phyloP scores from a whole-genome alignment of 305 asterid genomes.

The Lippia alba region DNA sequence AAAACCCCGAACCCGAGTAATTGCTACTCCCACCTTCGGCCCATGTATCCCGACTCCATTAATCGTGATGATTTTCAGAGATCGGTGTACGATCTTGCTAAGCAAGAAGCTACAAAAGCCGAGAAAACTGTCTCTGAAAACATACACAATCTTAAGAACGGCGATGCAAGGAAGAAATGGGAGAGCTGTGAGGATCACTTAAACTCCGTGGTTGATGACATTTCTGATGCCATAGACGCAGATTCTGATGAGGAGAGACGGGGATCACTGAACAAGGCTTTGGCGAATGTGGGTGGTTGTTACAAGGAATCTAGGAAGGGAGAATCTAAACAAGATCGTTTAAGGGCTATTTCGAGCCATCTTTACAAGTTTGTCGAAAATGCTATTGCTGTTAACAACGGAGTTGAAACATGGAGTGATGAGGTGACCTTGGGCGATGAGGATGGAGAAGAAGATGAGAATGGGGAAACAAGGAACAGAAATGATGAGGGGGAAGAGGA shows the following conservation, averaged over 20 bases:
- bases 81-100: background rate
- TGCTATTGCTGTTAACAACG: background rate
- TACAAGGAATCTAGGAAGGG: background rate
- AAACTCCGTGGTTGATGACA: background rate
- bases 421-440: background rate
- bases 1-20: background rate
- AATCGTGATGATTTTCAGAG: background rate
- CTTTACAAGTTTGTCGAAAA: background rate
- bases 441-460: background rate
- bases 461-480: background rate
- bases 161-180: background rate
- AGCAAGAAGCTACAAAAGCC: background rate
- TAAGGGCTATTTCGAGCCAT: background rate
- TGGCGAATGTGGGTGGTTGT: background rate
- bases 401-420: background rate
- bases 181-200: background rate
- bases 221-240: background rate
- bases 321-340: background rate
- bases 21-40: background rate
- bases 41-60: background rate
- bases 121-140: background rate
- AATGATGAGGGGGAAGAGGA: background rate
- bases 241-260: background rate
- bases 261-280: background rate
- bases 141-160: background rate